Conservation (phyloP, 2,329 filamentous ascomycete species). For the Alternaria dauci region DNA sequence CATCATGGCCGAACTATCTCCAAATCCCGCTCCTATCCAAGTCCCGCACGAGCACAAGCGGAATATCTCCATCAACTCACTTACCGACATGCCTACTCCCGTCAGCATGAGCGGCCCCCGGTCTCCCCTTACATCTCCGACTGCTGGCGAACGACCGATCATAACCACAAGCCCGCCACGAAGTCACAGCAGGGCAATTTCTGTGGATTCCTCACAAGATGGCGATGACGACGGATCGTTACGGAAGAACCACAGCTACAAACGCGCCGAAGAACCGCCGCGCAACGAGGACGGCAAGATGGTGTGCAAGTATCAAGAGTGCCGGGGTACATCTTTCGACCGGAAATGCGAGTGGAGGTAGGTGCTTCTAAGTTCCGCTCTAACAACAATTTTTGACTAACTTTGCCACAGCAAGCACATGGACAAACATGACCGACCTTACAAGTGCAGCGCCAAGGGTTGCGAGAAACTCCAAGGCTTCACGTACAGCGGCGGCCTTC, state of each 20-base stretch:
- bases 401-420: slow-evolving; percentile 80
- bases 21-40: slow-evolving; percentile 34
- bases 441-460: slow-evolving; percentile 81
- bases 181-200: slow-evolving; percentile 30
- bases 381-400: slow-evolving; percentile 25
- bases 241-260: slow-evolving; percentile 50
- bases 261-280: slow-evolving; percentile 60
- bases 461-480: slow-evolving; percentile 94
- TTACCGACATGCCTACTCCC: slow-evolving; percentile 47
- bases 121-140: slow-evolving; percentile 43
- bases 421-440: slow-evolving; percentile 96
- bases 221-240: slow-evolving; percentile 43
- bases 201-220: slow-evolving; percentile 44
- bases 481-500: slow-evolving; percentile 89
- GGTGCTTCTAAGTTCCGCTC: slow-evolving; percentile 53
- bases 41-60: slow-evolving; percentile 42
- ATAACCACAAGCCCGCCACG: slow-evolving; percentile 33
- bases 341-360: slow-evolving; percentile 95
- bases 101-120: slow-evolving; percentile 42
- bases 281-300: slow-evolving; percentile 77
- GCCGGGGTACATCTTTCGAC: slow-evolving; percentile 74
- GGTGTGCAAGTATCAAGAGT: slow-evolving; percentile 73
- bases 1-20: slow-evolving; percentile 38
- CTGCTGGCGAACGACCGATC: slow-evolving; percentile 29
- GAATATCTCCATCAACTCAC: slow-evolving; percentile 41